phyloP scores from a whole-genome alignment of 108 stramenopile species.

The Nitzschia inconspicua region DNA sequence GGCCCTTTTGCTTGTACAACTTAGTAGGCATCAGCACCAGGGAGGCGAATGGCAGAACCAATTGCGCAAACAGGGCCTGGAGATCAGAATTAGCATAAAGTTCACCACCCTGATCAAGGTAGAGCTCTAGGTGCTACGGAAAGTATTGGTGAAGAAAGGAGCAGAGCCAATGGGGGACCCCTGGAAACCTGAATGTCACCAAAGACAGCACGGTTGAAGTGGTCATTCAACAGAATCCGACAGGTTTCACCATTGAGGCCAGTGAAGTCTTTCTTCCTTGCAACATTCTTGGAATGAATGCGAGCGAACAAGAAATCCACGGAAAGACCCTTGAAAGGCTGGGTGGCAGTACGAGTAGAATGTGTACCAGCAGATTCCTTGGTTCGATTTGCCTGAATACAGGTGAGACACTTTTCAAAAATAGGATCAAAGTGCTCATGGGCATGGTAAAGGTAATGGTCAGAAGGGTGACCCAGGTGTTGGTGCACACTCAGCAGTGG shows the following conservation, averaged over 20 bases:
- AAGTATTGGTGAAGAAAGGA: too few species aligned
- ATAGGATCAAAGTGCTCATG: constrained; percentile 1
- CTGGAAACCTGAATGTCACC: too few species aligned
- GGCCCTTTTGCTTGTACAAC: constrained; percentile 28
- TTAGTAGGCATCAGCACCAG: constrained; percentile 23
- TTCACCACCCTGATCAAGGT: constrained; percentile 23
- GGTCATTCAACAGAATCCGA: constrained; percentile 11
- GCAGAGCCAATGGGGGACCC: too few species aligned
- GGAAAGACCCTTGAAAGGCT: constrained; percentile 10
- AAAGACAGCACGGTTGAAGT: too few species aligned
- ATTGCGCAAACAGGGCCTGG: constrained; percentile 1
- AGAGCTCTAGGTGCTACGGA: too few species aligned
- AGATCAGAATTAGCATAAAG: too few species aligned
- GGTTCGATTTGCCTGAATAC: constrained; percentile 19
- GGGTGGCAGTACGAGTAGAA: too few species aligned
- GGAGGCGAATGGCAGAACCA: constrained; percentile 6
- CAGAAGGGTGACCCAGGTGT: too few species aligned
- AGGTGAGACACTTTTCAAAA: constrained; percentile 18
- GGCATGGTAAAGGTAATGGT: constrained; percentile 9
- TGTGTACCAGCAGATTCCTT: constrained; percentile 13
- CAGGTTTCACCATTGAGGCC: too few species aligned
- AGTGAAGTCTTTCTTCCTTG: too few species aligned
- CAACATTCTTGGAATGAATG: not conserved
- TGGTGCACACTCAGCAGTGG: constrained; percentile 11
- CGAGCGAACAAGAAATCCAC: too few species aligned